Evolutionary conservation across 208 protist genomes (phyloP), one percentile per base, ranked within the genome.

Genomic region (Naegleria gruberi): DNA sequence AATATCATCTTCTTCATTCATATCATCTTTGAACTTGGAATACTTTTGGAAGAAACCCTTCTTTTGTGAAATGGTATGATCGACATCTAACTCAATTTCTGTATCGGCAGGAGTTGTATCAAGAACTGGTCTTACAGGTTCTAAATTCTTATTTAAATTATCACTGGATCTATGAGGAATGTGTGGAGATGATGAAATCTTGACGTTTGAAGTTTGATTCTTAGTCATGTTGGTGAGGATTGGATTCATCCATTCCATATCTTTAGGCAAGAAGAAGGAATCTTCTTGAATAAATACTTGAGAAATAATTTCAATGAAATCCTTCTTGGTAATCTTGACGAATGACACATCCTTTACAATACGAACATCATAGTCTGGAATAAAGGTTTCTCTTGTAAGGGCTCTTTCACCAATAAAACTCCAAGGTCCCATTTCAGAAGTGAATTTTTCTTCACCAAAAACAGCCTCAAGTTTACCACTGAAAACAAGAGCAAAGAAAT

Each of bases 401-500:
- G 84, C 43, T 30, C 30, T n/a, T 10, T 45, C 37, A n/a, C 84
- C 84, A 51, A 88, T 2, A 30, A 43, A 88, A 41, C 45, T 65
- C 84, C 87, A 90, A 19, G 55, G 6, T 42, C 51, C 55, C 34
- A 45, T 55, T 41, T 90, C 81, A 8, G 34, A 47, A 2, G 23
- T 10, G 26, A 90, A 90, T 4, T 55, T 55, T 0, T 90, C 88
- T 26, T 82, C 40, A 10, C 88, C 88, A 55, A 30, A 73, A 8
- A 45, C 3, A 30, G 82, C 30, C 41, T 90, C 88, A 34, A 90
- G 6, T 85, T 44, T 90, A 65, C 88, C 88, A 51, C 37, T 73
- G n/a, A 90, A 85, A 34, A 90, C 17, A 23, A 90, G 42, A 37
- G 34, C n/a, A 65, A 90, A 90, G 37, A 82, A 45, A 26, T 90